Evolutionary conservation across 1,284 basidiomycete species (phyloP), one percentile per base, ranked within the genome.

Genomic region (Sparassis latifolia): DNA sequence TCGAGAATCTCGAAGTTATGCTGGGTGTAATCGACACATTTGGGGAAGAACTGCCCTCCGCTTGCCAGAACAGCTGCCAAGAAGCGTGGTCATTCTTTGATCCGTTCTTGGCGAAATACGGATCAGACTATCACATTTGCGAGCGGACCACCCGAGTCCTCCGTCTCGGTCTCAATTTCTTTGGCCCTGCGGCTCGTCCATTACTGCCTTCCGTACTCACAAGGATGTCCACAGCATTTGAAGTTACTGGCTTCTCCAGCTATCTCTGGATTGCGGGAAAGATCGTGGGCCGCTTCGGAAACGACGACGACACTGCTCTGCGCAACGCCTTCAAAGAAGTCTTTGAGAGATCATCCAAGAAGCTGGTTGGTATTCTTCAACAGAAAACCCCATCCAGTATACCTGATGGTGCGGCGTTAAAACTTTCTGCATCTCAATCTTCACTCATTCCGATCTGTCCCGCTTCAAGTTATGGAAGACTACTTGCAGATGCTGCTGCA

Each of bases 191-290:
- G 0, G 81, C 86, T 1, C 73, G 87, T 47, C 73, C 84, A 2
- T 75, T 95, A 41, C 75, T 90, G 6, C 79, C 90, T 27, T 73
- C 83, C 0, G 73, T 96, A 1, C 66, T 97, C 44, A 76, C 78
- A 12, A 78, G 92, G 46, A 86, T 98, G 82, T 78, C 86, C 1
- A 61, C 77, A 3, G 78, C 80, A 10, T 99, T 98, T 62, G 88
- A 92, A 57, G 69, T 75, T 12, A 92, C 91, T 0, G 91, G 90
- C 0, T 86, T 86, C 61, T 82, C 95, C 1, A 88, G 90, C 58
- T 98, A 93, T 68, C 69, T 98, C 10, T 99, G 97, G 97, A 93
- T 99, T 55, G 83, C 85, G 12, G 89, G 92, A 45, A 97, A 97
- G 67, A 71, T 89, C 28, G 77, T 92, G 10, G 74, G 76, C 35